phyloP scores from a whole-genome alignment of 768 basidiomycete genomes.

The Phylloporus scabripes region DNA sequence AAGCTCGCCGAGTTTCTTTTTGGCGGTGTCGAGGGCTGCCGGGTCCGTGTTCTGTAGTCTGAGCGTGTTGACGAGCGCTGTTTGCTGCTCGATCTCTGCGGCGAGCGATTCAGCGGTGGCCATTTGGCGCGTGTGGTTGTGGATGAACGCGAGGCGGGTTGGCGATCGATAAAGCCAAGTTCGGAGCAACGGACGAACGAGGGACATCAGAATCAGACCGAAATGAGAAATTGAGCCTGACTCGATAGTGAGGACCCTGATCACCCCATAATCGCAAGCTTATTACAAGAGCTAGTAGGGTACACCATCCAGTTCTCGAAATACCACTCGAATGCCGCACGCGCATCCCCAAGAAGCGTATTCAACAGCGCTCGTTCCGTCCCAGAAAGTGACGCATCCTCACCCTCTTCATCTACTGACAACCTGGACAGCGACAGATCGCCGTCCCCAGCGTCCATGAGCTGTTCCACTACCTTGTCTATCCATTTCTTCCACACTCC shows the following conservation, averaged over 20 bases:
- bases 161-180: conserved; percentile 33
- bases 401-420: conserved; percentile 1
- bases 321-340: conserved; percentile 19
- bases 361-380: conserved; percentile 9
- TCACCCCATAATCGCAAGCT: conserved; percentile 10
- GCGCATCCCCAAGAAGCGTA: conserved; percentile 21
- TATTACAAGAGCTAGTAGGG: neutral
- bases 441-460: conserved; percentile 4
- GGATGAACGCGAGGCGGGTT: conserved; percentile 9
- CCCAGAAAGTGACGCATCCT: conserved; percentile 1
- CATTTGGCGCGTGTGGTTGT: conserved; percentile 31
- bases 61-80: conserved; percentile 55
- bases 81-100: conserved; percentile 52
- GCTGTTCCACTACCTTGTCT: conserved; percentile 19
- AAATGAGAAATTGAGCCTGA: conserved; percentile 12
- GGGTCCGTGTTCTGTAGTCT: conserved; percentile 50
- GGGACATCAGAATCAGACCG: conserved; percentile 14
- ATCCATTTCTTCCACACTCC: conserved; percentile 20
- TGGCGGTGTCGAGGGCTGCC: conserved; percentile 50
- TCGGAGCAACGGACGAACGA: conserved; percentile 14
- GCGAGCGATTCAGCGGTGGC: conserved; percentile 41
- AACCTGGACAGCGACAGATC: conserved; percentile 8
- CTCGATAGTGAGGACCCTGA: conserved; percentile 21
- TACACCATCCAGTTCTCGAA: conserved; percentile 8
- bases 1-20: conserved; percentile 65